phyloP scores from a whole-genome alignment of 129 eudicot species.

The Helichrysum umbraculigerum region DNA sequence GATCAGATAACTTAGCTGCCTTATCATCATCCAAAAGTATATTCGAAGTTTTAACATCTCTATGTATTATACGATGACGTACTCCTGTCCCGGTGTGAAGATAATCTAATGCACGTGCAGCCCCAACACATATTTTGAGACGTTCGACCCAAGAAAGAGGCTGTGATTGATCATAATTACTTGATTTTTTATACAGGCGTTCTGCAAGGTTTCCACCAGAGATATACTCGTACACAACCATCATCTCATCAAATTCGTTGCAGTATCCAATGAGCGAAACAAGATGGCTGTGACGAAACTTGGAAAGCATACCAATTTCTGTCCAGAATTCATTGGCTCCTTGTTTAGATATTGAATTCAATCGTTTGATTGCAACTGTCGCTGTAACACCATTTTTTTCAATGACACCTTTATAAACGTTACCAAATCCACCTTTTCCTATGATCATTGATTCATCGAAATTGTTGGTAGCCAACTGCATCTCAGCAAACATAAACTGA shows the following conservation, averaged over 20 bases:
- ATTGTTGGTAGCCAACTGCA: constrained; percentile 25
- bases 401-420: constrained; percentile 30
- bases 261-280: constrained; percentile 47
- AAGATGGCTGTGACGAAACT: constrained; percentile 32
- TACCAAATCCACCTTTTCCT: constrained; percentile 39
- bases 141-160: constrained; percentile 41
- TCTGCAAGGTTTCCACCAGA: constrained; percentile 37
- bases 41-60: constrained; percentile 55
- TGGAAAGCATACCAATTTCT: constrained; percentile 43
- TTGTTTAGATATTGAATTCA: constrained; percentile 34
- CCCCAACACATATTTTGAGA: constrained; percentile 42
- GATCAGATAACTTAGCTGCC: constrained; percentile 52
- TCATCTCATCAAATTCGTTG: constrained; percentile 40
- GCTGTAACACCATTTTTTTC: constrained; percentile 13
- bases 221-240: constrained; percentile 39
- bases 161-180: not conserved
- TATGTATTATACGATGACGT: constrained; percentile 36
- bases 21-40: constrained; percentile 41
- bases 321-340: constrained; percentile 39
- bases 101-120: constrained; percentile 40
- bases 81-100: constrained; percentile 44
- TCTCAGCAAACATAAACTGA: constrained; percentile 23
- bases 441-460: constrained; percentile 24
- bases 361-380: constrained; percentile 30
- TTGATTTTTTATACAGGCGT: constrained; percentile 29